Conservation (phyloP, 73 alveolate species). For the Urostyla sp. region DNA sequence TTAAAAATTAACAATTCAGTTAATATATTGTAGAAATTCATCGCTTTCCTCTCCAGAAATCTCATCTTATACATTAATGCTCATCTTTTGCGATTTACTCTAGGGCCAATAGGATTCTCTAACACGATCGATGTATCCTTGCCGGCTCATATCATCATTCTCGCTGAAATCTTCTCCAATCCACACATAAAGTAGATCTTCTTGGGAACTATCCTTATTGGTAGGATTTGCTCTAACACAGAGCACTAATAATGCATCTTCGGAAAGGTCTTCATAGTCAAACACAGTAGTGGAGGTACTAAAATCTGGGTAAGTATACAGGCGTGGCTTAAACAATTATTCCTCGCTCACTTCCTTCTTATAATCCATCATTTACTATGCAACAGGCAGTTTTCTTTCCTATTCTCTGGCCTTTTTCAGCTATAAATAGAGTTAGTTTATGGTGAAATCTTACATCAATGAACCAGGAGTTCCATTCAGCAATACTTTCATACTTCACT, state of each 20-base stretch:
- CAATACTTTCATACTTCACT: slow-evolving; percentile 39
- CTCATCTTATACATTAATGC: slow-evolving; percentile 37
- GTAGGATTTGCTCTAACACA: slow-evolving; percentile 63
- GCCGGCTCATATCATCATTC: slow-evolving; percentile 26
- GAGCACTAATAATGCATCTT: slow-evolving; percentile 56
- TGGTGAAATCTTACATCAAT: slow-evolving; percentile 25
- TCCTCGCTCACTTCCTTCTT: slow-evolving; percentile 53
- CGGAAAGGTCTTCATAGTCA: slow-evolving; percentile 74
- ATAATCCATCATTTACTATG: slow-evolving; percentile 58
- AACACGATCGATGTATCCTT: too few relatives aligned
- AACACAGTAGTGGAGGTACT: slow-evolving; percentile 46
- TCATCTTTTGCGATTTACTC: too few relatives aligned
- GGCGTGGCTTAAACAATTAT: slow-evolving; percentile 57
- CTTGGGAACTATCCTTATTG: slow-evolving; percentile 42
- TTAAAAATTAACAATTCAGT: too few relatives aligned
- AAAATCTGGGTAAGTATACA: slow-evolving; percentile 59
- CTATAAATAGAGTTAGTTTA: slow-evolving; percentile 4
- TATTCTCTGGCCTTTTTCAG: slow-evolving; percentile 9
- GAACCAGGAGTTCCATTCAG: slow-evolving; percentile 77
- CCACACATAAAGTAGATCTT: slow-evolving; percentile 57
- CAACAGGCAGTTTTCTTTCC: slow-evolving; percentile 57
- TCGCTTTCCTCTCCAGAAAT: slow-evolving; percentile 56
- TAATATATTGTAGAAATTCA: slow-evolving; percentile 60
- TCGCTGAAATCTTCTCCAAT: slow-evolving; percentile 54
- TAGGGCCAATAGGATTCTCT: too few relatives aligned